Percentiles rank a stretch among this genome's conserved stretches.
Conservation (phyloP, 2,329 filamentous ascomycete genomes). For the Aspergillus sp. region DNA sequence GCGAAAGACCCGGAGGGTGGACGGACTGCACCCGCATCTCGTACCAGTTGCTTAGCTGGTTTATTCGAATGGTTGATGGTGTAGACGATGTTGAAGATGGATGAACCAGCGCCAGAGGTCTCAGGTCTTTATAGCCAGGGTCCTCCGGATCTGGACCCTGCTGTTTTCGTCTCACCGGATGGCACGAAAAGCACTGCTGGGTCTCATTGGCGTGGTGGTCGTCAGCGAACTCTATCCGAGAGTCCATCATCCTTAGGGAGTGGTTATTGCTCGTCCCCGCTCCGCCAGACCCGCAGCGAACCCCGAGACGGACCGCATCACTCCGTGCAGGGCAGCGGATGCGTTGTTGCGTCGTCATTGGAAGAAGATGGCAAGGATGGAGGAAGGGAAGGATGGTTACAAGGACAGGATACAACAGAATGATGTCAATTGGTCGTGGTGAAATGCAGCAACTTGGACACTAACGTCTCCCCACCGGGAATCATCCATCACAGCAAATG, state of each 20-base stretch:
- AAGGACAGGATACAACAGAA: background rate
- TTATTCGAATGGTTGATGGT: background rate
- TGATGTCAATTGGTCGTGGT: background rate
- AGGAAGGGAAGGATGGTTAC: background rate
- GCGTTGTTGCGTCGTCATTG: background rate
- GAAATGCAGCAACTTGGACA: too few relatives aligned
- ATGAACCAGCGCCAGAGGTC: conserved; percentile 17
- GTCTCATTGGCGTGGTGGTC: conserved; percentile 8
- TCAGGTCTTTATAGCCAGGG: background rate
- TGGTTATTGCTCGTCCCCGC: background rate
- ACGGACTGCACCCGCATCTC: conserved; percentile 28
- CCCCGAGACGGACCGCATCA: background rate
- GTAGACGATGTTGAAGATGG: conserved; percentile 5
- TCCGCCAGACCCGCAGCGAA: background rate
- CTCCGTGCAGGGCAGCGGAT: background rate
- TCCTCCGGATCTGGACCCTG: too few relatives aligned
- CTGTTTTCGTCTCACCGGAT: conserved; percentile 11
- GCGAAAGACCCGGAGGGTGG: conserved; percentile 20
- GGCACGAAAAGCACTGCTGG: conserved; percentile 2
- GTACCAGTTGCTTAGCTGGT: conserved; percentile 19
- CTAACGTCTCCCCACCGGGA: background rate
- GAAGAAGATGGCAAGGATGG: background rate
- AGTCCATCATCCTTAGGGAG: background rate
- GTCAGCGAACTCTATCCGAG: background rate
- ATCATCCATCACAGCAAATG: too few relatives aligned